phyloP scores from a whole-genome alignment of 495 filamentous ascomycete species.

The Penicillium arizonense region DNA sequence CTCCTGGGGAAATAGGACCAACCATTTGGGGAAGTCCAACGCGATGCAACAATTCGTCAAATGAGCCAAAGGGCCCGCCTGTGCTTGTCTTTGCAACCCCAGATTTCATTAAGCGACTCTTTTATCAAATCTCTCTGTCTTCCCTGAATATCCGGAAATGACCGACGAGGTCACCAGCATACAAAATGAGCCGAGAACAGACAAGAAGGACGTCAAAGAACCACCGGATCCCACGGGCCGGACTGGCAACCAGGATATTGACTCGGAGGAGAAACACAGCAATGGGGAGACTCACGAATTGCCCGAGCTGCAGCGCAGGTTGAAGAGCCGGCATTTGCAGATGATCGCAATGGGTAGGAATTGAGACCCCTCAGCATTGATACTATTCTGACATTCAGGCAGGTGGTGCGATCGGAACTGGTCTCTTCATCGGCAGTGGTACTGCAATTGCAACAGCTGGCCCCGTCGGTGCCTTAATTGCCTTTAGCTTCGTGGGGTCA shows the following conservation, averaged over 20 bases:
- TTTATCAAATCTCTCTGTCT: neutral
- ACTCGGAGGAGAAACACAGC: conserved; percentile 6
- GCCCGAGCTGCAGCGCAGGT: conserved; percentile 43
- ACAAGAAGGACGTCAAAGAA: neutral
- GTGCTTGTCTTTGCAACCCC: too few species aligned
- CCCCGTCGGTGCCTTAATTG: conserved; percentile 61
- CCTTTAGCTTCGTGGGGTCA: conserved; percentile 55
- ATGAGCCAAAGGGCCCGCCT: too few species aligned
- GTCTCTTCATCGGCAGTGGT: conserved; percentile 69
- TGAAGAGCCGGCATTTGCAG: conserved; percentile 62
- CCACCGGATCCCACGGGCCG: neutral
- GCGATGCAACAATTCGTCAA: neutral
- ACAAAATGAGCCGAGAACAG: neutral
- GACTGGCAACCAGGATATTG: neutral
- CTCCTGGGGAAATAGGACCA: neutral
- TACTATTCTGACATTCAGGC: conserved; percentile 12
- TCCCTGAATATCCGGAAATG: neutral
- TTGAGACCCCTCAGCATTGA: neutral
- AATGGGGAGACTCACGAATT: conserved; percentile 1
- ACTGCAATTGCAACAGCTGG: conserved; percentile 60
- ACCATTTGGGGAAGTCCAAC: neutral
- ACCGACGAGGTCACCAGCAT: neutral
- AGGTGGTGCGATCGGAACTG: conserved; percentile 71
- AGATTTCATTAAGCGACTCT: neutral
- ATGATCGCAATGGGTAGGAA: conserved; percentile 62